Evolutionary conservation across 257 asterid species (phyloP).

Genomic region (Fraxinus americana): DNA sequence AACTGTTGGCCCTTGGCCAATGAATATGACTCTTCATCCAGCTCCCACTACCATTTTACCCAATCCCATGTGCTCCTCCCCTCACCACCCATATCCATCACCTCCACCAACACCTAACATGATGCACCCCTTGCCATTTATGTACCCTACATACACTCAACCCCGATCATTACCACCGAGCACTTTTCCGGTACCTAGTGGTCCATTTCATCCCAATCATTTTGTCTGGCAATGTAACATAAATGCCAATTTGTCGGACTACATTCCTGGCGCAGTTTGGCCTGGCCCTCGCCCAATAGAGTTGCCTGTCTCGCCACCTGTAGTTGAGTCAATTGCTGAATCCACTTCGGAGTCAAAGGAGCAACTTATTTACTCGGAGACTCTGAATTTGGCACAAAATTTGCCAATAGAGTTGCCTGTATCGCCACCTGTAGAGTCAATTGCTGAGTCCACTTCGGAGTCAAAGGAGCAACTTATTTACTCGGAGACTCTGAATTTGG

Average conservation of each 20-base stretch:
- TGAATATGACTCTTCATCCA: slow-evolving; percentile 86
- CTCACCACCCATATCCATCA: slow-evolving; percentile 87
- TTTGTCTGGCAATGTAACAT: slow-evolving; percentile 80
- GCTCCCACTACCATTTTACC: slow-evolving; percentile 71
- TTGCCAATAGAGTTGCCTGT: slow-evolving; percentile 55
- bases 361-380: slow-evolving; percentile 50
- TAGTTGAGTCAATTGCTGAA: slow-evolving; percentile 57
- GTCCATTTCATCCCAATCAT: slow-evolving; percentile 69
- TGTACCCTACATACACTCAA: slow-evolving; percentile 82
- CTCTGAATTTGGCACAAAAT: slow-evolving; percentile 49
- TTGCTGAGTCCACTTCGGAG: slow-evolving; percentile 43
- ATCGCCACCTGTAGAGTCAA: slow-evolving; percentile 62
- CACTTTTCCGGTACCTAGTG: slow-evolving; percentile 61
- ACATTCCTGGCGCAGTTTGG: slow-evolving; percentile 73
- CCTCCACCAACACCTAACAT: slow-evolving; percentile 90
- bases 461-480: slow-evolving; percentile 45
- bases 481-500: slow-evolving; percentile 57
- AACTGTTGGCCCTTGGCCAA: slow-evolving; percentile 75
- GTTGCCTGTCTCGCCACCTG: slow-evolving; percentile 60
- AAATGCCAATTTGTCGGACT: slow-evolving; percentile 58
- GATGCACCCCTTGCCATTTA: slow-evolving; percentile 80
- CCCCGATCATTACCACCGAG: slow-evolving; percentile 65
- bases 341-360: slow-evolving; percentile 46
- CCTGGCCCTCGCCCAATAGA: slow-evolving; percentile 72
- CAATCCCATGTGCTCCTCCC: slow-evolving; percentile 70